Conservation (phyloP, 345 rosid genomes). For the Euclidium syriacum region DNA sequence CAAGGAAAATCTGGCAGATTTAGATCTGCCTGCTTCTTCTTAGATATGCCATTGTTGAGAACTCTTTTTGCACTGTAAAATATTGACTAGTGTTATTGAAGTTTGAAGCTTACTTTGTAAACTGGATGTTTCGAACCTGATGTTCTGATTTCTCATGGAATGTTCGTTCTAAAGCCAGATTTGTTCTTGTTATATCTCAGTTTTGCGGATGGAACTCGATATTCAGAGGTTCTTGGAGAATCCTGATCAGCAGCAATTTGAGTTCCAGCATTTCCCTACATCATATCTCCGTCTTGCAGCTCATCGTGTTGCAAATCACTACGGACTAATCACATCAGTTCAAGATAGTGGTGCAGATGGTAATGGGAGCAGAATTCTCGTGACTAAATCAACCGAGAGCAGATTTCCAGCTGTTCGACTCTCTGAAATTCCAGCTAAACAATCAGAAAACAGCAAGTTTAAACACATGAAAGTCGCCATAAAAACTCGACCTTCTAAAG, state of each 20-base stretch:
- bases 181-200: conserved; percentile 34
- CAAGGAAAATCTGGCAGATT: neutral
- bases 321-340: conserved; percentile 74
- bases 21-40: neutral
- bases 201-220: conserved; percentile 88
- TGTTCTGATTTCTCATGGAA: neutral
- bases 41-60: neutral
- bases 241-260: conserved; percentile 66
- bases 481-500: conserved; percentile 51
- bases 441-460: conserved; percentile 48
- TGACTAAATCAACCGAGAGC: conserved; percentile 51
- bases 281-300: conserved; percentile 92
- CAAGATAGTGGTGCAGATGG: conserved; percentile 66
- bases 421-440: conserved; percentile 67
- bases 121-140: neutral
- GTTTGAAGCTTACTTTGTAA: neutral
- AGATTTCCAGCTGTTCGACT: conserved; percentile 57
- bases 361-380: conserved; percentile 51
- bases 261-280: conserved; percentile 86
- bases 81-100: neutral
- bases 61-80: neutral
- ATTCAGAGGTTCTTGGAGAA: conserved; percentile 69
- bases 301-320: conserved; percentile 89
- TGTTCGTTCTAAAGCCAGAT: neutral
- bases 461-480: conserved; percentile 59